Conservation (phyloP, 345 rosid species). For the Dipteronia dyeriana region DNA sequence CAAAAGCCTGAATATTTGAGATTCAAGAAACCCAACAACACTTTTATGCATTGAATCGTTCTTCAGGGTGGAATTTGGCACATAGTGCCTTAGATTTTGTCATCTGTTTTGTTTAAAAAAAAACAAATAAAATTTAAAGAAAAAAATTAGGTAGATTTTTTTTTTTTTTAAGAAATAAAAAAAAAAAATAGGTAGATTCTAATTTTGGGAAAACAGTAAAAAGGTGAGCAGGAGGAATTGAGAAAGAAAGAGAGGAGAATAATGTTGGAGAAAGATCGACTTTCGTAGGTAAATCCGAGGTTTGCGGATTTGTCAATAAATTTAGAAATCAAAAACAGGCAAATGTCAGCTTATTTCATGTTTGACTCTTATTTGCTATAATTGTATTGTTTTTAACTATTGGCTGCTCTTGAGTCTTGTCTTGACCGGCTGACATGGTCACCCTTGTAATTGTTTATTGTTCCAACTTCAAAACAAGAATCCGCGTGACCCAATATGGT, state of each 20-base stretch:
- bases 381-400: not conserved
- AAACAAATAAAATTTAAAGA: not conserved
- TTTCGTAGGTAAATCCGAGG: conserved; percentile 29
- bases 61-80: not conserved
- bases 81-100: not conserved
- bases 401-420: not conserved
- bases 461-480: not conserved
- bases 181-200: not conserved
- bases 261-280: not conserved
- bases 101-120: not conserved
- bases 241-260: not conserved
- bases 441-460: not conserved
- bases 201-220: conserved; percentile 17
- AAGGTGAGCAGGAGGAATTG: conserved; percentile 8
- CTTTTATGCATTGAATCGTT: not conserved
- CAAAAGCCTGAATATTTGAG: not conserved
- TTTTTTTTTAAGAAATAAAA: too few relatives aligned
- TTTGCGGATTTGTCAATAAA: conserved; percentile 30
- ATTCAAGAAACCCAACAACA: not conserved
- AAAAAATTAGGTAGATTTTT: too few relatives aligned
- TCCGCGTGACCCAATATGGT: not conserved
- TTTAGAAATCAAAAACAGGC: not conserved
- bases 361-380: not conserved
- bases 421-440: not conserved
- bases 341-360: too few relatives aligned